Percentiles rank a stretch among this genome's conserved stretches.
Evolutionary conservation across 208 protist genomes (phyloP).

Genomic region (Leishmania gerbilli): DNA sequence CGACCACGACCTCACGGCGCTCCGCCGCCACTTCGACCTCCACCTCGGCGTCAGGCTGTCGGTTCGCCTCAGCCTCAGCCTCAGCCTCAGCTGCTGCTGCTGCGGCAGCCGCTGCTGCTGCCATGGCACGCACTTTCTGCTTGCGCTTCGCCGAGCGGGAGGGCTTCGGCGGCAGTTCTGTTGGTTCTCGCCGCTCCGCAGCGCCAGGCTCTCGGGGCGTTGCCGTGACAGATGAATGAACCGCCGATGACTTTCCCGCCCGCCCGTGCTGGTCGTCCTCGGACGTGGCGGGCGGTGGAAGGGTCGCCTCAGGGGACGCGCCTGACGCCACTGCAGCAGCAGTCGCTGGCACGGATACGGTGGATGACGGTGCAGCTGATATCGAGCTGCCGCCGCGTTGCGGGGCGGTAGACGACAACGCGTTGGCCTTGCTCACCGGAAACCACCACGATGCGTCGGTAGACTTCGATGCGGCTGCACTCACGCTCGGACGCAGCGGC

Average conservation of each 20-base stretch:
- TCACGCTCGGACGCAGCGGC: conserved; percentile 9
- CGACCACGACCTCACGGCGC: background rate
- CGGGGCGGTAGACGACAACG: background rate
- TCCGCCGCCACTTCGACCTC: background rate
- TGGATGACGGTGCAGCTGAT: background rate
- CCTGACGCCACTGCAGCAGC: background rate
- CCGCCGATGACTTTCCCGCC: background rate
- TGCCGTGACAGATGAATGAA: background rate
- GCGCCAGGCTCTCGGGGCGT: background rate
- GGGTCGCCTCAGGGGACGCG: background rate
- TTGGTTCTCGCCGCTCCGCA: background rate
- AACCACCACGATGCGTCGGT: background rate
- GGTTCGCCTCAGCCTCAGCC: background rate
- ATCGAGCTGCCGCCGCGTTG: background rate
- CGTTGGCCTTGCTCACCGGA: background rate
- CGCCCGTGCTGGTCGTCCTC: background rate
- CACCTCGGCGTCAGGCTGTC: background rate
- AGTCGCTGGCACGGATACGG: background rate
- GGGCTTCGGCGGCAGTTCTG: background rate
- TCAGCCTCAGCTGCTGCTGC: background rate
- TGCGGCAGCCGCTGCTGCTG: conserved; percentile 8
- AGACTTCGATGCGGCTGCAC: background rate
- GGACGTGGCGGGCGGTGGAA: background rate
- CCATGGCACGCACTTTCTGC: conserved; percentile 21
- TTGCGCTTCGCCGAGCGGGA: conserved; percentile 34